phyloP scores from a whole-genome alignment of 129 eudicot species.

The Tagetes erecta region DNA sequence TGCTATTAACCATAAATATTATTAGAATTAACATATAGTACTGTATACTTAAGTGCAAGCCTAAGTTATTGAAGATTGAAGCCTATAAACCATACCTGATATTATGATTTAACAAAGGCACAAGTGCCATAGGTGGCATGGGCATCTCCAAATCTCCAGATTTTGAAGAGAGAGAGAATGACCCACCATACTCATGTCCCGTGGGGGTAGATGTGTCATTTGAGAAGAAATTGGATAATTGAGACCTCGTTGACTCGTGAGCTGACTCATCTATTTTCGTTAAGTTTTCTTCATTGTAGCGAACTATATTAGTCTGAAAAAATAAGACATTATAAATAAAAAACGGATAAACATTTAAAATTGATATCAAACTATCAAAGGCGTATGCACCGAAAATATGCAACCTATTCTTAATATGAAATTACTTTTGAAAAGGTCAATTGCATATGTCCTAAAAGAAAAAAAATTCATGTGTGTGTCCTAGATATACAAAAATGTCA shows the following conservation, averaged over 20 bases:
- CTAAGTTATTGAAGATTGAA: background rate
- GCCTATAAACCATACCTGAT: conserved; percentile 48
- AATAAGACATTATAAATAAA: conserved; percentile 3
- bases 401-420: background rate
- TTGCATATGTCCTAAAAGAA: background rate
- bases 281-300: conserved; percentile 67
- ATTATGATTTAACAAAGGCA: conserved; percentile 59
- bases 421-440: no score
- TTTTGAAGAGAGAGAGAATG: conserved; percentile 44
- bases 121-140: conserved; percentile 92
- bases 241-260: conserved; percentile 40
- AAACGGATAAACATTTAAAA: conserved; percentile 9
- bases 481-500: background rate
- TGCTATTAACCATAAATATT: background rate
- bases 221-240: conserved; percentile 38
- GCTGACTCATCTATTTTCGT: conserved; percentile 54
- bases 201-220: conserved; percentile 33
- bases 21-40: background rate
- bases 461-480: no score
- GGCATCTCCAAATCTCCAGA: conserved; percentile 74
- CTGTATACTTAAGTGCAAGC: background rate
- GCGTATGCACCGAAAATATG: background rate
- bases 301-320: conserved; percentile 81
- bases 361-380: background rate
- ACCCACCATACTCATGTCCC: conserved; percentile 40